Evolutionary conservation across 352 stramenopile species (phyloP).

Genomic region (Phytophthora tentaculata): DNA sequence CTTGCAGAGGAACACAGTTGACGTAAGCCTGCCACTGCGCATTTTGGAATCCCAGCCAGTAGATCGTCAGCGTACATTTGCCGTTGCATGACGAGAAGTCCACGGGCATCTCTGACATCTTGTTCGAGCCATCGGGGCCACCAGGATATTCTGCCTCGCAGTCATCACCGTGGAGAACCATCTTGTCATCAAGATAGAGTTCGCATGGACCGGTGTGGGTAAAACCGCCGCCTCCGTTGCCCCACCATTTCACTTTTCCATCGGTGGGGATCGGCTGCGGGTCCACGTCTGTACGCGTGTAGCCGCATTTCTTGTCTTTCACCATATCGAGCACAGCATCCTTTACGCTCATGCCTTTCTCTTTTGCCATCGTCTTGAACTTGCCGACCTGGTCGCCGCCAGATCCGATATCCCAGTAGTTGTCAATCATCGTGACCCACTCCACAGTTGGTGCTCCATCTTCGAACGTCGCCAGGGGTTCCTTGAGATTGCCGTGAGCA

Average conservation of each 20-base stretch:
- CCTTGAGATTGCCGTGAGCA: too few relatives aligned
- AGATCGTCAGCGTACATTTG: slow-evolving; percentile 35
- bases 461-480: too few relatives aligned
- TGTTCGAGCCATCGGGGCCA: slow-evolving; percentile 8
- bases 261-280: slow-evolving; percentile 41
- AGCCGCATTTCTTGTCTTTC: slow-evolving; percentile 39
- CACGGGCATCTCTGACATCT: slow-evolving; percentile 38
- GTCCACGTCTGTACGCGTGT: slow-evolving; percentile 37
- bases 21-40: slow-evolving; percentile 50
- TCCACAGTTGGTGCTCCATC: background rate
- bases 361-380: slow-evolving; percentile 35
- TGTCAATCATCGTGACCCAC: slow-evolving; percentile 30
- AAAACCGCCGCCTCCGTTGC: slow-evolving; percentile 40
- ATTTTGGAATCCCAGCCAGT: slow-evolving; percentile 56
- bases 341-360: slow-evolving; percentile 37
- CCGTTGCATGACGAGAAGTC: slow-evolving; percentile 48
- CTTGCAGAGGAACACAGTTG: slow-evolving; percentile 33
- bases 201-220: slow-evolving; percentile 48
- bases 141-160: slow-evolving; percentile 43
- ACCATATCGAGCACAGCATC: slow-evolving; percentile 46
- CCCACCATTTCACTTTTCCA: slow-evolving; percentile 34
- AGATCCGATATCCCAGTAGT: slow-evolving; percentile 42
- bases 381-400: slow-evolving; percentile 35
- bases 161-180: slow-evolving; percentile 43
- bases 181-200: slow-evolving; percentile 55